phyloP scores from a whole-genome alignment of 78 protist genomes.

The Dictyostelium citrinum region DNA sequence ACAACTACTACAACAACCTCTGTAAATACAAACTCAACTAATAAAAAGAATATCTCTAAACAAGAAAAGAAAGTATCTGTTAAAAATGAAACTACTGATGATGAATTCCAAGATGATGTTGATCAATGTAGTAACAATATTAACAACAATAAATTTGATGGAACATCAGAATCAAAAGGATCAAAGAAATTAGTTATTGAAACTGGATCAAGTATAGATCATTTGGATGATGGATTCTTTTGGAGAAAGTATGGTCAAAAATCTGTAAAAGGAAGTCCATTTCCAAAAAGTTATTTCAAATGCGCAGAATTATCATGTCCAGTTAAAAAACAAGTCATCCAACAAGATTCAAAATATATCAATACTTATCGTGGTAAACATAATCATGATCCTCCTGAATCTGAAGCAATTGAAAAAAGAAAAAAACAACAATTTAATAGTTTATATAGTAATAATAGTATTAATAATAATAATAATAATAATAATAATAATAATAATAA shows the following conservation, averaged over 20 bases:
- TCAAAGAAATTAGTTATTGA: conserved; percentile 54
- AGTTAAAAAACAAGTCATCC: conserved; percentile 54
- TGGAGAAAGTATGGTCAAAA: conserved; percentile 81
- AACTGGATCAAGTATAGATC: conserved; percentile 45
- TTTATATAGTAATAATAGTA: neutral
- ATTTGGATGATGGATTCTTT: conserved; percentile 68
- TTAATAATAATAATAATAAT: neutral
- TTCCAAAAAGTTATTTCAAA: conserved; percentile 54
- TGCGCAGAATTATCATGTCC: conserved; percentile 50
- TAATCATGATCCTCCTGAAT: conserved; percentile 48
- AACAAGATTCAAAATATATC: conserved; percentile 24
- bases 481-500: too few relatives aligned
- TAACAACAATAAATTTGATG: neutral
- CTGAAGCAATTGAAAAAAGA: neutral
- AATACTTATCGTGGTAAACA: conserved; percentile 55
- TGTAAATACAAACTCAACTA: neutral
- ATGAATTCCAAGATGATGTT: neutral
- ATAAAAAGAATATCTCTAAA: neutral
- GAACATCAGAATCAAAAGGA: neutral
- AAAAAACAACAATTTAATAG: neutral
- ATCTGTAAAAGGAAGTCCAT: conserved; percentile 49
- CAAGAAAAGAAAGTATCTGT: neutral
- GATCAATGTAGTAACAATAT: neutral
- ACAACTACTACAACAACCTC: neutral
- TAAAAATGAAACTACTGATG: neutral